phyloP scores from a whole-genome alignment of 2,329 filamentous ascomycete species.

The Macrophomina phaseolina region DNA sequence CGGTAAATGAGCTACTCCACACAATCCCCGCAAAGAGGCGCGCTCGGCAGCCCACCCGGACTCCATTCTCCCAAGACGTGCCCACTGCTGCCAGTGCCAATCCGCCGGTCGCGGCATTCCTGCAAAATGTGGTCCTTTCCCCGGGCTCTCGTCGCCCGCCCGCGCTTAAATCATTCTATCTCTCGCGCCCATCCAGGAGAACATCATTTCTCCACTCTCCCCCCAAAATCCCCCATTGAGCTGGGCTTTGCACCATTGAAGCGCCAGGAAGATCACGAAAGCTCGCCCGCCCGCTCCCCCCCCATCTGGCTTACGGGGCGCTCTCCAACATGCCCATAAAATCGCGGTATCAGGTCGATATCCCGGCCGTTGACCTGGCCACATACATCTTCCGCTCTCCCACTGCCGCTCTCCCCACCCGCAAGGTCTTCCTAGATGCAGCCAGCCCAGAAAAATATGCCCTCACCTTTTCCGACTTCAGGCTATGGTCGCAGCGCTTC shows the following conservation, averaged over 20 bases:
- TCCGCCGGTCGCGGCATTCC: background rate
- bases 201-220: background rate
- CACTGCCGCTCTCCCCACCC: conserved; percentile 51
- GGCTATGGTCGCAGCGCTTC: conserved; percentile 73
- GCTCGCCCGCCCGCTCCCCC: background rate
- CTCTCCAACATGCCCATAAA: conserved; percentile 56
- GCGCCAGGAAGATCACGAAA: background rate
- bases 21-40: conserved; percentile 20
- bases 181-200: background rate
- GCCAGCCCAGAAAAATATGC: conserved; percentile 69
- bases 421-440: conserved; percentile 66
- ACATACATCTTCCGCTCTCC: conserved; percentile 59
- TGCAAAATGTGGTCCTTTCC: background rate
- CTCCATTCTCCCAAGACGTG: background rate
- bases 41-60: conserved; percentile 1
- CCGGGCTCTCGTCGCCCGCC: background rate
- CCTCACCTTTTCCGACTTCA: conserved; percentile 68
- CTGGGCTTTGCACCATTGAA: background rate
- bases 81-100: background rate
- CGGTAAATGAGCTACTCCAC: conserved; percentile 11
- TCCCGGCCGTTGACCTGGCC: conserved; percentile 53
- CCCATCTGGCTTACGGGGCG: background rate
- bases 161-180: conserved; percentile 1
- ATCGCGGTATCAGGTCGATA: conserved; percentile 55
- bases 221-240: background rate